Base-by-base conservation (phyloP, 768 basidiomycete genomes). In the Plicaturopsis crispa region DNA sequence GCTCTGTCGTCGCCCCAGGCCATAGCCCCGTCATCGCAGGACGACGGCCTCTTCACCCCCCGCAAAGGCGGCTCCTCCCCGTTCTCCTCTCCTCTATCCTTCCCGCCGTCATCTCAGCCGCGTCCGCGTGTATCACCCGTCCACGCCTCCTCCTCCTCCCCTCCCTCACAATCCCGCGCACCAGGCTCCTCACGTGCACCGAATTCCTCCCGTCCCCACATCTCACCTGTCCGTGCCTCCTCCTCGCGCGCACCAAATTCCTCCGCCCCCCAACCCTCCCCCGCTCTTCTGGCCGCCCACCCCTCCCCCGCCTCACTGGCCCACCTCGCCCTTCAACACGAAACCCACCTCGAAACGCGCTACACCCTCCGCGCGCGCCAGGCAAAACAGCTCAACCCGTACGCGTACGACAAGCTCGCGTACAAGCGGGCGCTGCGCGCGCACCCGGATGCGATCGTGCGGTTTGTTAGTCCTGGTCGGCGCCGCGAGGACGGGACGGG, bases 401-500 rank as follows among this genome's bases (percentile, higher is more conserved):
- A 79, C 47, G 66, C 63, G 8, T 67, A 68, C 23, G 83, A 86
- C 41, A 61, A 70, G 36, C 30, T 60, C 8, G 28, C 56, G 24
- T 86, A 86, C 52, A 68, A 73, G 39, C 54, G 56, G 11, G 65
- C 69, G 36, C 55, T 86, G 45, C 64, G 63, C 21, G 46, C 52
- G 1, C 71, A 68, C 43, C 84, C 82, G 3, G 85, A 86, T 16
- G 84, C 84, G 1, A 74, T 86, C 31, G 66, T 87, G 32, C 76
- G 72, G 39, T 40, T 67, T 18, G 56, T 50, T 33, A 67, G 65
- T 49, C 62, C 65, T 16, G 51, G 24, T n/a, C 53, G 45, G 21
- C 50, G n/a, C n/a, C n/a, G n/a, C n/a, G n/a, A n/a, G n/a, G n/a
- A 34, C 14, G 38, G 41, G 12, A 43, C 44, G 39, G 52, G 49